Evolutionary conservation across 2,329 filamentous ascomycete genomes (phyloP).

Genomic region (Hirsutella thompsonii): DNA sequence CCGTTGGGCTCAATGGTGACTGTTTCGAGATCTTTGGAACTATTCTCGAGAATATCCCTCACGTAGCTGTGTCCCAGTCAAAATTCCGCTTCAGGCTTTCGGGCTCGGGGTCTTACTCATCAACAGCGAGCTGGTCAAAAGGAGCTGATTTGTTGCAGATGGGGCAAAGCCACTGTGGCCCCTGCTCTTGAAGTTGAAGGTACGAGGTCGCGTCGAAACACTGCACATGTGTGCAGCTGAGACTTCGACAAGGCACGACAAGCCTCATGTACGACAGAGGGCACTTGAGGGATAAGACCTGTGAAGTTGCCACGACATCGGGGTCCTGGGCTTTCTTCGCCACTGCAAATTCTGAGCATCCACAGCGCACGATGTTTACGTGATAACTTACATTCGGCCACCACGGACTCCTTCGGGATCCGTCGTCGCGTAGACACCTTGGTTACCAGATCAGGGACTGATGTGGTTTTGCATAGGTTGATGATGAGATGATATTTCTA

Average conservation of each 20-base stretch:
- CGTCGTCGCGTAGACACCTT: slow-evolving; percentile 53
- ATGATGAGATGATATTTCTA: slow-evolving; percentile 63
- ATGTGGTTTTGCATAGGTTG: slow-evolving; percentile 61
- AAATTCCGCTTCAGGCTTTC: neutral
- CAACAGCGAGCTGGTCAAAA: slow-evolving; percentile 73
- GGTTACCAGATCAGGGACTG: slow-evolving; percentile 58
- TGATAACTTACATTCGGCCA: slow-evolving; percentile 61
- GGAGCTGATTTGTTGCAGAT: slow-evolving; percentile 76
- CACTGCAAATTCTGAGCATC: slow-evolving; percentile 44
- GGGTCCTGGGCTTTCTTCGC: slow-evolving; percentile 69
- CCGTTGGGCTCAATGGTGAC: slow-evolving; percentile 86
- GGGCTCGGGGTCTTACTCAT: slow-evolving; percentile 48
- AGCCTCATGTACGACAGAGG: slow-evolving; percentile 81
- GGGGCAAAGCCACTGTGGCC: slow-evolving; percentile 91
- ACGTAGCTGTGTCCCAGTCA: slow-evolving; percentile 51
- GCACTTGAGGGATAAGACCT: slow-evolving; percentile 82
- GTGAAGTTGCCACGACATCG: slow-evolving; percentile 81
- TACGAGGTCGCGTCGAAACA: slow-evolving; percentile 94
- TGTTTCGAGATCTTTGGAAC: slow-evolving; percentile 59
- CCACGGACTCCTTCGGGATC: slow-evolving; percentile 69
- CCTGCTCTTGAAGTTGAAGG: slow-evolving; percentile 87
- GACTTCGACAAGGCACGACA: slow-evolving; percentile 64
- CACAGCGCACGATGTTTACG: neutral
- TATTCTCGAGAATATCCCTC: slow-evolving; percentile 69
- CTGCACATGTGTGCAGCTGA: slow-evolving; percentile 75